Base-by-base conservation (phyloP, 225 moss, liverwort and hornwort genomes). In the Takakia lepidozioides region DNA sequence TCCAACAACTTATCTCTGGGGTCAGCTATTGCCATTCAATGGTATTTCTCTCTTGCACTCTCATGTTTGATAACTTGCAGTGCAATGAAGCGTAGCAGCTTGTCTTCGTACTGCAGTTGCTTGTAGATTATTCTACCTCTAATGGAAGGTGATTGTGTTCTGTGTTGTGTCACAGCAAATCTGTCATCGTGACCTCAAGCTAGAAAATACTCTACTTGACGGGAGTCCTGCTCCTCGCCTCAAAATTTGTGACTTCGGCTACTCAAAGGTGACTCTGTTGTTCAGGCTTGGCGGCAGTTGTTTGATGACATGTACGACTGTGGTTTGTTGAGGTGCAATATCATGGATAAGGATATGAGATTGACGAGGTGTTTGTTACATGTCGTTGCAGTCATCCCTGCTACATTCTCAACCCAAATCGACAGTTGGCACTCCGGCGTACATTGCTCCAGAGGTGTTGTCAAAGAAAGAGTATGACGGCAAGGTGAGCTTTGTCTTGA, bases 401-500 rank as follows among this genome's bases (percentile, higher is more conserved):
- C 39, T 98, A 29, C 98, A 98, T 24, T 98, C 98, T 0, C 98
- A 98, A 62, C 98, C 98, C 0, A 98, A 98, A 74, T 98, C 98
- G 21, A 98, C 98, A 2, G 98, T 98, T 51, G 98, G 98, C 10
- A 91, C 98, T 17, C 98, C 98, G 49, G 98, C 91, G 0, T 98
- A 98, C 51, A 91, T 98, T 55, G 98, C 98, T 1, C 98, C 98
- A 0, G 98, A 98, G 64, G 98, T 98, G 5, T 35, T 98, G 25
- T 98, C 91, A 27, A 91, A 98, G 80, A 98, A 98, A 6, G 98
- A 98, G 59, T 98, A 98, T 55, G 91, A 98, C 48, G 98, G 98
- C 61, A 98, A 98, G 95, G 95, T 89, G 40, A 55, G 18, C 32
- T 11, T n/a, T n/a, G n/a, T n/a, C n/a, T n/a, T n/a, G n/a, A n/a